These are phyloP conservation scores for Candida multigemmis DNA, from an alignment of 805 yeast genomes.

Conservation along the genomic window DNA sequence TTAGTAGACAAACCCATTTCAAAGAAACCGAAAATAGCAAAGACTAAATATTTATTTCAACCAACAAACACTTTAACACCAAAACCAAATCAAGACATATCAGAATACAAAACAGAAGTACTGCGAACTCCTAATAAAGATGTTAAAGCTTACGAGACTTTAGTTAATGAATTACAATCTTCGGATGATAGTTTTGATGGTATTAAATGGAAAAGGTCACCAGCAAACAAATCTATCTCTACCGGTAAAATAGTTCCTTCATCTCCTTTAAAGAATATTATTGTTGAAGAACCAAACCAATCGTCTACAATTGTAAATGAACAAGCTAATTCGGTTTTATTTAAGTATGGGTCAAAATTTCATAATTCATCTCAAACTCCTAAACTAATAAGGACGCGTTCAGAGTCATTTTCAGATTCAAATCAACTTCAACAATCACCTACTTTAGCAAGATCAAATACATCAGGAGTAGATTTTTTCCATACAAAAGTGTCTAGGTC, in stretches of 20 bases:
- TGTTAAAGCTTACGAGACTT: too few species aligned
- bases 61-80: slow-evolving; percentile 21
- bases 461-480: slow-evolving; percentile 13
- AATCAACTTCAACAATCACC: slow-evolving; percentile 18
- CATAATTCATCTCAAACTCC: slow-evolving; percentile 25
- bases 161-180: slow-evolving; percentile 17
- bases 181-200: slow-evolving; percentile 38
- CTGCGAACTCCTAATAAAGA: too few species aligned
- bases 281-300: slow-evolving; percentile 2
- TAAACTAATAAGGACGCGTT: slow-evolving; percentile 19
- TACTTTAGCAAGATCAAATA: slow-evolving; percentile 26
- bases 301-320: slow-evolving; percentile 17
- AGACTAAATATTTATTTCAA: slow-evolving; percentile 24
- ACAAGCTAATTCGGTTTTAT: slow-evolving; percentile 26
- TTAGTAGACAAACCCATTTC: too few species aligned
- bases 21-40: slow-evolving; percentile 7
- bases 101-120: too few species aligned
- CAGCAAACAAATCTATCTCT: slow-evolving; percentile 14
- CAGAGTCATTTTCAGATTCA: slow-evolving; percentile 16
- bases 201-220: slow-evolving; percentile 34
- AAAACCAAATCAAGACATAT: background rate
- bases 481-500: background rate
- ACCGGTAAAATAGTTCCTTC: slow-evolving; percentile 19
- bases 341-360: slow-evolving; percentile 33
- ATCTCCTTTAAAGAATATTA: slow-evolving; percentile 30